These are phyloP conservation scores for Rhizopogon vesiculosus DNA, from an alignment of 768 basidiomycete genomes.

Conservation along the genomic window DNA sequence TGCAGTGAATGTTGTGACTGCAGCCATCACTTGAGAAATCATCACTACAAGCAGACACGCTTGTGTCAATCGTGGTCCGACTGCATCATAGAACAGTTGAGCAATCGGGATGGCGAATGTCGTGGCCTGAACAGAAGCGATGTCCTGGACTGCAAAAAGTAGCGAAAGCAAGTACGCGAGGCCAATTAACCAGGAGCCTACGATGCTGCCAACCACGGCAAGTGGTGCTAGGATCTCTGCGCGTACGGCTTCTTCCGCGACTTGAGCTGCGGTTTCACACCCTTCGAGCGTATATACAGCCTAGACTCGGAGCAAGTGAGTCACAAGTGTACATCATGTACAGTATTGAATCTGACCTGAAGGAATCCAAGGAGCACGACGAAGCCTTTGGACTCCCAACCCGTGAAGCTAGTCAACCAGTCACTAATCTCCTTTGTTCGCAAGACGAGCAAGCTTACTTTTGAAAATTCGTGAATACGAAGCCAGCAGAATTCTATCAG, in stretches of 20 bases:
- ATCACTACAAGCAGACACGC: constrained; percentile 48
- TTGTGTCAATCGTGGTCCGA: constrained; percentile 40
- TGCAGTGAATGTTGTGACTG: constrained; percentile 54
- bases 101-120: constrained; percentile 55
- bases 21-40: constrained; percentile 49
- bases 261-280: constrained; percentile 60
- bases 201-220: constrained; percentile 51
- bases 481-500: constrained; percentile 42
- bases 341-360: constrained; percentile 23
- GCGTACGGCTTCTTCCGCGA: constrained; percentile 54
- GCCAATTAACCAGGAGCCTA: constrained; percentile 53
- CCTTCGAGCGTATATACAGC: constrained; percentile 60
- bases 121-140: constrained; percentile 44
- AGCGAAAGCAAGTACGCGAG: constrained; percentile 55
- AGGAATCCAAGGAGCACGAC: constrained; percentile 56
- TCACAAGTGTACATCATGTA: neutral
- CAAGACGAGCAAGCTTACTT: constrained; percentile 30
- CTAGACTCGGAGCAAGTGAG: constrained; percentile 18
- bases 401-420: constrained; percentile 40
- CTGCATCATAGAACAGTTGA: constrained; percentile 52
- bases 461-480: constrained; percentile 54
- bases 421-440: neutral
- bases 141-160: constrained; percentile 52
- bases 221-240: constrained; percentile 55
- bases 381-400: constrained; percentile 49